Base-by-base conservation (phyloP, 495 filamentous ascomycete species). In the Letharia lupina region DNA sequence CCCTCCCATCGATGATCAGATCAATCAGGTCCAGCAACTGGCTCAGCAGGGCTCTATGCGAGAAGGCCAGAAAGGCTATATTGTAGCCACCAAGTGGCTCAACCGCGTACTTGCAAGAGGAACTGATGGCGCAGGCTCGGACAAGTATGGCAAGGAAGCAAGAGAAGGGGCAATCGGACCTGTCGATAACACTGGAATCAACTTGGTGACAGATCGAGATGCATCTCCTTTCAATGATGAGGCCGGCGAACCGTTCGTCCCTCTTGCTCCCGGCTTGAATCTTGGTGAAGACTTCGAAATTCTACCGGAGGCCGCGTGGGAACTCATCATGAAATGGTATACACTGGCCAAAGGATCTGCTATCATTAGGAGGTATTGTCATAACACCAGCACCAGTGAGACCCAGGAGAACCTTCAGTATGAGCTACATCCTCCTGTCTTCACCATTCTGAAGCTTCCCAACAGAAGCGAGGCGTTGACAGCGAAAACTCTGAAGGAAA, bases 361-460 rank as follows among this genome's bases (percentile, higher is more conserved):
- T 2, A 78, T 87, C 35, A 91, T 98, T 71, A 80, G 84, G 47
- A 85, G 94, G 40, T 86, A 83, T 66, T 91, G 87, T 23, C 88
- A 91, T 76, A 89, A 96, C 74, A 91, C 86, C 40, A 80, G 82
- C 3, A 77, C 83, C 50, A 80, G 82, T 20, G 77, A 75, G 3
- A 76, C 77, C 11, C 48, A 74, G n/a, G 75, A 83, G 35, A 92
- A 96, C 63, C 73, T 96, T 12, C 82, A 89, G 71, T 93, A 89
- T 69, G 94, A 98, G 73, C 79, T 89, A 42, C 83, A 92, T 70
- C 95, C 93, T 28, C 91, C 90, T 2, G 82, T 96, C 31, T 90
- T 96, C 76, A 92, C 88, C 2, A 83, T 98, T 54, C 84, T 95
- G 69, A 91, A 92, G 68, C 78, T 98, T 13, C 82, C 84, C 69